phyloP scores from a whole-genome alignment of 73 alveolate genomes.

The Paramecium biaurelia region DNA sequence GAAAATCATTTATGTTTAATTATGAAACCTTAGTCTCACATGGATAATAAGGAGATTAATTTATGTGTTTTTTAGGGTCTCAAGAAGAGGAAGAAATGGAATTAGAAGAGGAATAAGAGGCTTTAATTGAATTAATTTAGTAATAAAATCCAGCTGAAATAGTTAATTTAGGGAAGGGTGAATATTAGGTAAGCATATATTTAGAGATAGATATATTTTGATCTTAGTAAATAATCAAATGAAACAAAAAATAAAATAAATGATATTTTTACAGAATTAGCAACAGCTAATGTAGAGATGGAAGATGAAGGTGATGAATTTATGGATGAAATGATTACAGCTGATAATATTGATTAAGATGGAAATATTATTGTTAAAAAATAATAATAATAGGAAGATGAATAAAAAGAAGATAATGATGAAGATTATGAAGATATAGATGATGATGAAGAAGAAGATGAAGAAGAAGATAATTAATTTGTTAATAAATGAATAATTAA shows the following conservation, averaged over 20 bases:
- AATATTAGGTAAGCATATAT: neutral
- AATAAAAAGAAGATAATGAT: neutral
- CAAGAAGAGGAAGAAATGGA: constrained; percentile 44
- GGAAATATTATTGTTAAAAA: neutral
- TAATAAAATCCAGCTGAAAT: neutral
- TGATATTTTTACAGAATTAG: neutral
- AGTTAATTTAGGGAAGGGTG: constrained; percentile 8
- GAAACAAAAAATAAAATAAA: neutral
- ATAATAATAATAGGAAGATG: neutral
- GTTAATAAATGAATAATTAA: neutral
- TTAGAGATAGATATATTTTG: neutral
- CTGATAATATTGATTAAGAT: constrained; percentile 6
- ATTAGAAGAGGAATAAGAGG: constrained; percentile 5
- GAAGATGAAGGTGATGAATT: neutral
- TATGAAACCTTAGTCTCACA: constrained; percentile 29
- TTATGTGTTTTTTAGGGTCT: constrained; percentile 39
- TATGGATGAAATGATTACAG: constrained; percentile 21
- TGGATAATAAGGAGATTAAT: constrained; percentile 9
- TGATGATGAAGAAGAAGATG: neutral
- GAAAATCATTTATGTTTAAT: constrained; percentile 39
- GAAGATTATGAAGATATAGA: constrained; percentile 22
- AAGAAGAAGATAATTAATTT: neutral
- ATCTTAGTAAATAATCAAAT: neutral
- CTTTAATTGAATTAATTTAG: neutral
- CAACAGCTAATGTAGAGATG: neutral